phyloP scores from a whole-genome alignment of 345 rosid genomes.

The Eutrema yunnanense region DNA sequence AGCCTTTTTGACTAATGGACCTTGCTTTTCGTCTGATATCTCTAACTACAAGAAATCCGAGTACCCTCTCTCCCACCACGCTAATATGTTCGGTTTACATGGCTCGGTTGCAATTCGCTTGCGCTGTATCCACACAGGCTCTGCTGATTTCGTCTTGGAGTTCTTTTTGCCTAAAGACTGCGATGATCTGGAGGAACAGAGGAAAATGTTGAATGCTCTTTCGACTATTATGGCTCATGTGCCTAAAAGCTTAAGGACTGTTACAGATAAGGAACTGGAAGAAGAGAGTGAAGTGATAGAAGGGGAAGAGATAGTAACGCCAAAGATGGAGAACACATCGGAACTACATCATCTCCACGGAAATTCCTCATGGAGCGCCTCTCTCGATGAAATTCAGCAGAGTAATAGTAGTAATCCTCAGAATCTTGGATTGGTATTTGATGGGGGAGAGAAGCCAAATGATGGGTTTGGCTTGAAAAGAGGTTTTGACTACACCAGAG shows the following conservation, averaged over 20 bases:
- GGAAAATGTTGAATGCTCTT: conserved; percentile 60
- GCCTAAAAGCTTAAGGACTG: conserved; percentile 66
- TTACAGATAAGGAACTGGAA: conserved; percentile 62
- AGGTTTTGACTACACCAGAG: conserved; percentile 36
- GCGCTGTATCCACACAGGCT: conserved; percentile 59
- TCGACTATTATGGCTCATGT: conserved; percentile 65
- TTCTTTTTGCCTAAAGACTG: conserved; percentile 84
- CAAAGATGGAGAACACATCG: conserved; percentile 23
- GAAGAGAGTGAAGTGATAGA: conserved; percentile 46
- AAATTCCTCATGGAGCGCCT: conserved; percentile 27
- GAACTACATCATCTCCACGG: conserved; percentile 30
- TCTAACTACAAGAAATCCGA: conserved; percentile 51
- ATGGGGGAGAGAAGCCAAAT: conserved; percentile 30
- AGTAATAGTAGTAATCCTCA: conserved; percentile 26
- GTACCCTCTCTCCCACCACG: conserved; percentile 97
- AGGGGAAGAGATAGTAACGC: conserved; percentile 35
- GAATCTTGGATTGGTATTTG: conserved; percentile 21
- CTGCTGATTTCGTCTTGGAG: conserved; percentile 78
- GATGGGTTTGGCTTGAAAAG: conserved; percentile 30
- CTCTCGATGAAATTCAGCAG: conserved; percentile 27
- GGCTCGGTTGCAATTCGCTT: conserved; percentile 87
- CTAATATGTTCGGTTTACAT: conserved; percentile 64
- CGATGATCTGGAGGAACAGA: conserved; percentile 51
- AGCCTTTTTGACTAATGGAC: conserved; percentile 85
- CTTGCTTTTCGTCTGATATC: conserved; percentile 76